Base-by-base conservation (phyloP, 1,284 basidiomycete genomes). In the Moesziomyces sp. region DNA sequence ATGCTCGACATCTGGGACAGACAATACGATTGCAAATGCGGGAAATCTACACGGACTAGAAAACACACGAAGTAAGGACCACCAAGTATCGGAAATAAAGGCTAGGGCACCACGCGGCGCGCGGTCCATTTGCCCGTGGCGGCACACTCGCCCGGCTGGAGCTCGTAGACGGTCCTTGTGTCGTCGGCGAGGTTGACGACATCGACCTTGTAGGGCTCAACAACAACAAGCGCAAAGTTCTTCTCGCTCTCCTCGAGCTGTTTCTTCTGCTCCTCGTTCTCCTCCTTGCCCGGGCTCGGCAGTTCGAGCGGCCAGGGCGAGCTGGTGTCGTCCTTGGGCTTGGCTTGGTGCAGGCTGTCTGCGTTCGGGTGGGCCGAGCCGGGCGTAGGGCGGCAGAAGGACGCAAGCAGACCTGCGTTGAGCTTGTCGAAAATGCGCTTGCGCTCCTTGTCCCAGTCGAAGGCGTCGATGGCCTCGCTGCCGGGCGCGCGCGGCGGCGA, bases 391-490 rank as follows among this genome's bases (percentile, higher is more conserved):
- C 83, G 53, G 44, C 75, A 78, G 65, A 85, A 85, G 16, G 80
- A 82, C 19, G 85, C 85, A 9, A 84, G 65, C n/a, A 85, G 64
- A 16, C 77, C 78, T 11, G 84, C 77, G 19, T 65, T 77, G 52
- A 85, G 69, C 64, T 84, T 84, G 50, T 83, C 69, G 45, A 81
- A 85, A 66, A 84, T 81, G 9, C 85, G 62, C 6, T 61, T 63
- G 5, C 85, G 75, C 68, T 85, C 85, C 9, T 64, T 61, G 45
- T 82, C 83, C 85, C 85, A 85, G 54, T 83, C 75, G 65, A 85
- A 85, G 5, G 58, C 30, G 11, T 58, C 46, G 43, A 48, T 58
- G 50, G 49, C 52, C 49, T 40, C 58, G 52, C 65, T 78, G 3
- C 44, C 56, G 18, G 62, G 49, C 1, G 66, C 55, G 6, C 52